Conservation (phyloP, 495 filamentous ascomycete species). For the Rusavskia elegans region DNA sequence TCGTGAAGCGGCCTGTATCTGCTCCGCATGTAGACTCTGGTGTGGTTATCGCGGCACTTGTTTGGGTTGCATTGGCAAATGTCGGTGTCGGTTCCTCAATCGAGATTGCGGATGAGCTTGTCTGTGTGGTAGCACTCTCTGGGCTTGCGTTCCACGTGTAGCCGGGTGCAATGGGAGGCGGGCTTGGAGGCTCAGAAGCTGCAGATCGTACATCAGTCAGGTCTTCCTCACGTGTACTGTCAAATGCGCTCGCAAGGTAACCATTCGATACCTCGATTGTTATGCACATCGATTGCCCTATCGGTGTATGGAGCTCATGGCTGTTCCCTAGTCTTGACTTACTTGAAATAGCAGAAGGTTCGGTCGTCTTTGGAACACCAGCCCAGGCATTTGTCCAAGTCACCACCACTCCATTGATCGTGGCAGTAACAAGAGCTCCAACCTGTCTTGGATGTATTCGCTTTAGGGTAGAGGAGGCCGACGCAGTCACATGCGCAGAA, state of each 20-base stretch:
- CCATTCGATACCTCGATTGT: too few relatives aligned
- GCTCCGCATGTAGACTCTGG: background rate
- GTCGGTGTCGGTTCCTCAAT: background rate
- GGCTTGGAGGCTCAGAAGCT: too few relatives aligned
- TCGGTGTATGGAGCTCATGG: too few relatives aligned
- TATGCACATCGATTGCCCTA: too few relatives aligned
- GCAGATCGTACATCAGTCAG: too few relatives aligned
- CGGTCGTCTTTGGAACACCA: background rate
- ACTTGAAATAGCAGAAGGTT: background rate
- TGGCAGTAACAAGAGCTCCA: constrained; percentile 4
- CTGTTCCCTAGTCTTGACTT: too few relatives aligned
- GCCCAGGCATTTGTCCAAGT: constrained; percentile 12
- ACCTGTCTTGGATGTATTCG: constrained; percentile 2
- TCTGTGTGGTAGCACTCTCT: background rate
- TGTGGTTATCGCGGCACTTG: background rate
- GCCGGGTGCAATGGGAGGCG: too few relatives aligned
- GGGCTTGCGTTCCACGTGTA: too few relatives aligned
- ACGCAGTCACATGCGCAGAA: too few relatives aligned
- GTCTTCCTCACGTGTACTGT: too few relatives aligned
- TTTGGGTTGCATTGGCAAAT: background rate
- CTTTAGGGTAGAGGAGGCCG: background rate
- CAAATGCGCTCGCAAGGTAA: too few relatives aligned
- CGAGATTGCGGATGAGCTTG: background rate
- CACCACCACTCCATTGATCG: constrained; percentile 11
- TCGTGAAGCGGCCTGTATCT: background rate